Base-by-base conservation (phyloP, 805 yeast genomes). In the Ogataea salicorniae region DNA sequence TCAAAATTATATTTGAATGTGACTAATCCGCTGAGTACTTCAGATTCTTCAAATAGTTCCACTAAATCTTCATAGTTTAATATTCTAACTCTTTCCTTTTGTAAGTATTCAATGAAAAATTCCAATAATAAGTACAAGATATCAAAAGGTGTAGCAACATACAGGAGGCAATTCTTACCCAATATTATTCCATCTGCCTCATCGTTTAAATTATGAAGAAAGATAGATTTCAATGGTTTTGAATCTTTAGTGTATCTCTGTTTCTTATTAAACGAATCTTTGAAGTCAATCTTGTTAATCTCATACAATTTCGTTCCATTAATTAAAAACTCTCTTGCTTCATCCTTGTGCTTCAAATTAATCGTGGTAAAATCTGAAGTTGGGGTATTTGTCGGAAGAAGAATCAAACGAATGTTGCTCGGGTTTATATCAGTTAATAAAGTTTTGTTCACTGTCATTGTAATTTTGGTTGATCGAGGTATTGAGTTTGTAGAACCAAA, bases 21-120 rank as follows among this genome's bases (percentile, higher is more conserved):
- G 7, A 63, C 50, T 6, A 70, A 42, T 14, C 36, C 42, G 1
- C 23, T 41, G 11, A 57, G 43, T 5, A 47, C 23, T 3, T 48
- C 46, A 52, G 61, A 50, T 57, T 68, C 35, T 61, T 61, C 47
- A 56, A 65, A 31, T 58, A 55, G 37, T 56, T 63, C 64, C 50
- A 64, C 44, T 4, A 78, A 52, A 56, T 78, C 82, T 20, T 78
- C 80, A 15, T 68, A 53, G 0, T 74, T 60, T 48, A 71, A 48
- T 53, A 65, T 61, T 39, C 76, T 55, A 40, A 58, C n/a, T 39
- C 53, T 37, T 35, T 68, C 65, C 22, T 57, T 56, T 18, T 60
- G 59, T 2, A 64, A 46, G 31, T 57, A 46, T 4, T 53, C 45
- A 22, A 60, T 55, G 52, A 76, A 69, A 39, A 64, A 62, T 2